These are phyloP conservation scores for Cladosporium velox DNA, from an alignment of 2,329 filamentous ascomycete genomes.

Conservation along the genomic window DNA sequence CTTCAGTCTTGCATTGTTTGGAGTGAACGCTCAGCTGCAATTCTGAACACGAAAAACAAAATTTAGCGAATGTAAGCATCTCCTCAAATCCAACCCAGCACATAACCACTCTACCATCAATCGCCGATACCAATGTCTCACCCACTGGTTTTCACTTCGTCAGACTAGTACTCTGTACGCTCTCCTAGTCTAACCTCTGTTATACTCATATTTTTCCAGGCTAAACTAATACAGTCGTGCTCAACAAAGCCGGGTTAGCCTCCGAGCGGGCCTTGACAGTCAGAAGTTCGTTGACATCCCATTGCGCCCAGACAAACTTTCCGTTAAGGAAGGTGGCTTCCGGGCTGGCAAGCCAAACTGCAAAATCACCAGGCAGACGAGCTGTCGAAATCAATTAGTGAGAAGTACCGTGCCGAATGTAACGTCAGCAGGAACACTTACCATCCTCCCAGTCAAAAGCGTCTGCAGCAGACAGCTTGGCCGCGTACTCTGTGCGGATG, in stretches of 20 bases:
- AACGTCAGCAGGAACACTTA: not conserved
- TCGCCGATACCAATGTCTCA: not conserved
- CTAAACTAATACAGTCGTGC: conserved; percentile 24
- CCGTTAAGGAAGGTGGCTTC: conserved; percentile 46
- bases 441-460: conserved; percentile 8
- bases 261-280: conserved; percentile 23
- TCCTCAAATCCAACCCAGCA: not conserved
- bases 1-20: not conserved
- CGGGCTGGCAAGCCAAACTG: conserved; percentile 43
- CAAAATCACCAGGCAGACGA: conserved; percentile 32
- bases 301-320: conserved; percentile 41
- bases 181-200: not conserved
- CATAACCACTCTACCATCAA: not conserved
- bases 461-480: not conserved
- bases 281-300: conserved; percentile 46
- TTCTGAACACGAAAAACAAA: not conserved
- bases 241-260: conserved; percentile 28
- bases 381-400: not conserved
- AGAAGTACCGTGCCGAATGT: not conserved
- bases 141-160: not conserved
- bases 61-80: not conserved
- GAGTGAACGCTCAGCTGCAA: too few species aligned
- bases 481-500: not conserved
- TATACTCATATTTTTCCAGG: not conserved
- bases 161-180: not conserved